A percentile compares a stretch with the other conserved stretches of the same genome.
Conservation (phyloP, 1,284 basidiomycete species). For the Bjerkandera adusta region DNA sequence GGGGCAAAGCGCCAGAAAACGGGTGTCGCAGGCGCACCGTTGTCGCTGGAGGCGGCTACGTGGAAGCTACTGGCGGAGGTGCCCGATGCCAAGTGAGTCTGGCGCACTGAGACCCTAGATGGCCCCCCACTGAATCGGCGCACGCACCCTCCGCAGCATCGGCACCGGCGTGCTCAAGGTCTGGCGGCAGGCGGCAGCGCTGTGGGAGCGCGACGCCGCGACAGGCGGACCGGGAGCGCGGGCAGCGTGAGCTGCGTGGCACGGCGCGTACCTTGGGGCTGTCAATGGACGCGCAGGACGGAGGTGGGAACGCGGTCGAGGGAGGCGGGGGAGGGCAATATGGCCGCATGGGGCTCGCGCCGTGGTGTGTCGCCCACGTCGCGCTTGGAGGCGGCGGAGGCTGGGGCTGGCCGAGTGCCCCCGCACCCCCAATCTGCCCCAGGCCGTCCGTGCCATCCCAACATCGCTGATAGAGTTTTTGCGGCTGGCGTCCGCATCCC, state of each 20-base stretch:
- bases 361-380: too few species aligned
- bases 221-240: background rate
- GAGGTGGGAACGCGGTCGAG: too few species aligned
- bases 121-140: constrained; percentile 1
- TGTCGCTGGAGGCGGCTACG: constrained; percentile 20
- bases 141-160: constrained; percentile 25
- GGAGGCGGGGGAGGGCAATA: constrained; percentile 5
- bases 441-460: background rate
- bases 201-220: constrained; percentile 26
- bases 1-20: background rate
- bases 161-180: constrained; percentile 38
- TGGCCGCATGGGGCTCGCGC: background rate
- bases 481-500: background rate
- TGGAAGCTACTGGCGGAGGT: constrained; percentile 62
- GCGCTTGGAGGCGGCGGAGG: background rate
- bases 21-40: background rate
- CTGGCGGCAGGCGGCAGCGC: constrained; percentile 31
- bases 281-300: too few species aligned
- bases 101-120: constrained; percentile 1
- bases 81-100: constrained; percentile 59
- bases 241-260: too few species aligned
- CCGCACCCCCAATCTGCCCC: background rate
- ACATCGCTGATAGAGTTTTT: constrained; percentile 1
- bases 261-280: too few species aligned
- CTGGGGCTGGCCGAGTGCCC: background rate